Percentiles rank a stretch among this genome's conserved stretches.
phyloP scores from a whole-genome alignment of 2,329 filamentous ascomycete species.

The Pseudodiploospora longispora region DNA sequence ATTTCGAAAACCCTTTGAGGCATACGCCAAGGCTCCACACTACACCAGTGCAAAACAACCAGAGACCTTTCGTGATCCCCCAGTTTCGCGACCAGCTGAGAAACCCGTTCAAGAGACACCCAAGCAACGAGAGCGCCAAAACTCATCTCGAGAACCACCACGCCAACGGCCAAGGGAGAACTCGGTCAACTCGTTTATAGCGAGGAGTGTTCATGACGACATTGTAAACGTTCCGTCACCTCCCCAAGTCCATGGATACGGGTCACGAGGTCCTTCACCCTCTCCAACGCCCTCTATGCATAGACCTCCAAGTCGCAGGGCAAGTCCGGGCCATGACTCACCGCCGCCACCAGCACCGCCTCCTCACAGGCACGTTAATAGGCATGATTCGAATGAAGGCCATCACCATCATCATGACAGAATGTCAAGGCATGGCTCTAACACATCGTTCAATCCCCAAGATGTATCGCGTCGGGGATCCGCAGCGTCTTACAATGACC shows the following conservation, averaged over 20 bases:
- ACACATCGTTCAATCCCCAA: conserved; percentile 21
- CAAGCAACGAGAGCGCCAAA: conserved; percentile 26
- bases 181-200: conserved; percentile 19
- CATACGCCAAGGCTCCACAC: conserved; percentile 58
- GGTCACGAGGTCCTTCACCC: conserved; percentile 23
- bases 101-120: conserved; percentile 26
- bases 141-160: conserved; percentile 17
- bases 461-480: background rate
- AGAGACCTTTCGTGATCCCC: conserved; percentile 43
- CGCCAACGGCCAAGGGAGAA: conserved; percentile 13
- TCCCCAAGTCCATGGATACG: conserved; percentile 19
- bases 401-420: conserved; percentile 4
- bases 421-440: conserved; percentile 25
- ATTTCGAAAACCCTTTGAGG: conserved; percentile 59
- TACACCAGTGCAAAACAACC: conserved; percentile 56
- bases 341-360: conserved; percentile 77
- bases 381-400: conserved; percentile 11
- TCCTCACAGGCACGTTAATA: conserved; percentile 63
- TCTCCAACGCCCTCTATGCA: conserved; percentile 16
- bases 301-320: conserved; percentile 16
- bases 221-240: conserved; percentile 13
- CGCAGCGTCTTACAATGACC: conserved; percentile 21
- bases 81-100: conserved; percentile 8
- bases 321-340: conserved; percentile 35
- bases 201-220: conserved; percentile 12